Evolutionary conservation across 2,329 filamentous ascomycete genomes (phyloP).

Genomic region (Sarocladium brachiariae): DNA sequence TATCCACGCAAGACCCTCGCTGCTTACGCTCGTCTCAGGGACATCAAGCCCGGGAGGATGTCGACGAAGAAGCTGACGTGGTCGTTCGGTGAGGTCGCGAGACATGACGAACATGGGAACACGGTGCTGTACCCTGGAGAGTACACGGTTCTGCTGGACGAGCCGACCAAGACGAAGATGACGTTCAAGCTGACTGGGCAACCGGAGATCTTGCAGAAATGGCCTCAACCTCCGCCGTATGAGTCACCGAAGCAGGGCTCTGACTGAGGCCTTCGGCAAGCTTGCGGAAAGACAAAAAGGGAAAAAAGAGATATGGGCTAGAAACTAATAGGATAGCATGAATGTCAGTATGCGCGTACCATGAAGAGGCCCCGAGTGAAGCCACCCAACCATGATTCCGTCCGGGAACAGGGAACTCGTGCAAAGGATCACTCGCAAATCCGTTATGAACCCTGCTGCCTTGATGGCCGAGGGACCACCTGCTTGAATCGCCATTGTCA

Average conservation of each 20-base stretch:
- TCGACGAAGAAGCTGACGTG: constrained; percentile 26
- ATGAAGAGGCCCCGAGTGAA: too few species aligned
- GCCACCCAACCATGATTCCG: too few species aligned
- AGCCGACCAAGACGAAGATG: constrained; percentile 29
- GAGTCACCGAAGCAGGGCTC: constrained; percentile 5
- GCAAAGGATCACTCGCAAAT: too few species aligned
- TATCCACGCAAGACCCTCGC: constrained; percentile 46
- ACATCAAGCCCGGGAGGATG: constrained; percentile 24
- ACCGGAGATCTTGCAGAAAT: constrained; percentile 31
- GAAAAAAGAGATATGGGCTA: too few species aligned
- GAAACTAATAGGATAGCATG: too few species aligned
- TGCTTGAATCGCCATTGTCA: too few species aligned
- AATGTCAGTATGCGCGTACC: too few species aligned
- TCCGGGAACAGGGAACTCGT: too few species aligned
- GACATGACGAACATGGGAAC: constrained; percentile 43
- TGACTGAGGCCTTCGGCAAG: too few species aligned
- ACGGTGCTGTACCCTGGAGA: constrained; percentile 46
- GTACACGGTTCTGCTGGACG: constrained; percentile 41
- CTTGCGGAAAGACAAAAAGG: too few species aligned
- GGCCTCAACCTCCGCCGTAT: constrained; percentile 14
- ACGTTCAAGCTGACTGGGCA: constrained; percentile 41
- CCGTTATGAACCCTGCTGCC: constrained; percentile 21
- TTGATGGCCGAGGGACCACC: too few species aligned
- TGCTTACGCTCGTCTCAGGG: constrained; percentile 38
- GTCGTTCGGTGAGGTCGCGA: constrained; percentile 40